Evolutionary conservation across 225 moss, liverwort and hornwort genomes (phyloP).

Genomic region (Bryum argenteum): DNA sequence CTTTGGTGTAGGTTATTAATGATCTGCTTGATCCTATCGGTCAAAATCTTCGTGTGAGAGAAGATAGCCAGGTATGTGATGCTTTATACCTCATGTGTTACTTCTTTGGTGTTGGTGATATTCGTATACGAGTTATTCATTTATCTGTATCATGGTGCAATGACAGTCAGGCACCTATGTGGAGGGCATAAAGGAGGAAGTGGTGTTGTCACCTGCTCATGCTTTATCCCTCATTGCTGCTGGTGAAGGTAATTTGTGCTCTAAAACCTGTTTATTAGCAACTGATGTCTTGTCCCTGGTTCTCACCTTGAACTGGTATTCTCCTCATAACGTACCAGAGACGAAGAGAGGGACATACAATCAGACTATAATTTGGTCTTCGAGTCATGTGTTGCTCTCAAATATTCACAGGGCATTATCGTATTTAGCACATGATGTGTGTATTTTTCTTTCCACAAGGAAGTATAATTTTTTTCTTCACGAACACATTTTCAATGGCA

Average conservation of each 20-base stretch:
- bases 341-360: conserved; percentile 6
- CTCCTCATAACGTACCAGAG: conserved; percentile 9
- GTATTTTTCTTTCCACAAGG: conserved; percentile 12
- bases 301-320: conserved; percentile 13
- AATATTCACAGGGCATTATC: neutral
- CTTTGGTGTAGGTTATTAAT: conserved; percentile 80
- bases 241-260: conserved; percentile 81
- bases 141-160: conserved; percentile 27
- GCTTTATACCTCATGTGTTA: conserved; percentile 7
- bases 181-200: conserved; percentile 98
- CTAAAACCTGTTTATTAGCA: conserved; percentile 20
- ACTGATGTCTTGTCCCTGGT: conserved; percentile 4
- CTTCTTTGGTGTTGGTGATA: conserved; percentile 1
- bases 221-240: conserved; percentile 95
- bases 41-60: conserved; percentile 92
- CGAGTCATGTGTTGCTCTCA: conserved; percentile 1
- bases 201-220: conserved; percentile 95
- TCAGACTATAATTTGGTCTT: conserved; percentile 10
- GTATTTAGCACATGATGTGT: conserved; percentile 1
- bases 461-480: conserved; percentile 5
- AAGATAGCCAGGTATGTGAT: conserved; percentile 81
- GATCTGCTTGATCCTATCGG: conserved; percentile 92
- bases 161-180: conserved; percentile 93
- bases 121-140: conserved; percentile 4
- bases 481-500: neutral